phyloP scores from a whole-genome alignment of 371 early-diverging fungal species.

The Funneliformis caledonium region DNA sequence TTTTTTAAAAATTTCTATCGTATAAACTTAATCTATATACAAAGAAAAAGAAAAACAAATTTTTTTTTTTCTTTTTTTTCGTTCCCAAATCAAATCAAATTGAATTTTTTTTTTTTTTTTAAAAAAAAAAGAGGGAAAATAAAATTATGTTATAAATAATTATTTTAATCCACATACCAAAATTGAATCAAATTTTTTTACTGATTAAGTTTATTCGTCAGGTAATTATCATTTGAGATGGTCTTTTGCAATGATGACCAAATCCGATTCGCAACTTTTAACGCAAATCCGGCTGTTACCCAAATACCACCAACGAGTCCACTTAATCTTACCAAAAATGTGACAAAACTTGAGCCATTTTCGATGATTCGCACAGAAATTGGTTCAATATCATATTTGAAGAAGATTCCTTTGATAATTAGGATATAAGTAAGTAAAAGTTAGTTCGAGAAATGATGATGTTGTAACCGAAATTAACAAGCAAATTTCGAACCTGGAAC shows the following conservation, averaged over 20 bases:
- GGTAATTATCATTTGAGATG: not conserved
- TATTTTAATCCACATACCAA: too few relatives aligned
- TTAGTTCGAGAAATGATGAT: not conserved
- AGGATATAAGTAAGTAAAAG: not conserved
- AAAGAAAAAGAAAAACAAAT: too few relatives aligned
- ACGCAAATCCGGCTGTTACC: slow-evolving; percentile 63
- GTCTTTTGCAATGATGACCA: slow-evolving; percentile 1
- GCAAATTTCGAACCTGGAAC: slow-evolving; percentile 8
- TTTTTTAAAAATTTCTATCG: too few relatives aligned
- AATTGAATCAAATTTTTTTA: not conserved
- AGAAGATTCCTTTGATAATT: slow-evolving; percentile 70
- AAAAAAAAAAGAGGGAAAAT: too few relatives aligned
- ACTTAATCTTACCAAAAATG: slow-evolving; percentile 84
- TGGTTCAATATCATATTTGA: slow-evolving; percentile 92
- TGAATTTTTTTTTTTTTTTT: too few relatives aligned
- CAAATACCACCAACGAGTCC: slow-evolving; percentile 88
- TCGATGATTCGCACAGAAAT: slow-evolving; percentile 83
- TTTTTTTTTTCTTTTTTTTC: too few relatives aligned
- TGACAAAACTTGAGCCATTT: slow-evolving; percentile 61
- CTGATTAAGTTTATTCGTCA: not conserved
- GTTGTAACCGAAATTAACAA: not conserved
- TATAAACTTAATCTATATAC: too few relatives aligned
- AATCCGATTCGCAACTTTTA: slow-evolving; percentile 10
- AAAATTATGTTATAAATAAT: too few relatives aligned
- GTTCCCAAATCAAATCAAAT: too few relatives aligned